Evolutionary conservation across 805 yeast species (phyloP).

Genomic region (Groenewaldozyma tartarivorans): DNA sequence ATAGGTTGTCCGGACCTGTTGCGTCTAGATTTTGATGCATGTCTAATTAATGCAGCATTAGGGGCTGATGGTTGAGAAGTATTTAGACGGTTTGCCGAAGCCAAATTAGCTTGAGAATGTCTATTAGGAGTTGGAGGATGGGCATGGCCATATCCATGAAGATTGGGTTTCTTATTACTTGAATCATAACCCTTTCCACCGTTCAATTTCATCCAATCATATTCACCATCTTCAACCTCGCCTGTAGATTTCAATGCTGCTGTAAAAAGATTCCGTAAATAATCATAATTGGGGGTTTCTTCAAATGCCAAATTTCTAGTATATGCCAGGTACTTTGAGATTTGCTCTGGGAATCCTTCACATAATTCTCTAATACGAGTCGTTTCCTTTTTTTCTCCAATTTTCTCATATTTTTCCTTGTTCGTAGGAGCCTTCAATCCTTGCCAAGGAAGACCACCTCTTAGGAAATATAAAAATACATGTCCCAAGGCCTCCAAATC

Average conservation of each 20-base stretch:
- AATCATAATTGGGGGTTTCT: constrained; percentile 90
- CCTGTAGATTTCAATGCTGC: constrained; percentile 67
- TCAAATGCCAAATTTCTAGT: constrained; percentile 88
- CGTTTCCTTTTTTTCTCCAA: constrained; percentile 90
- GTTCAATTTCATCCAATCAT: constrained; percentile 96
- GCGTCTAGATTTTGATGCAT: constrained; percentile 25
- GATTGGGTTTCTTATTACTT: constrained; percentile 76
- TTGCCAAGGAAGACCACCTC: constrained; percentile 98
- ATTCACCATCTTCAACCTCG: constrained; percentile 73
- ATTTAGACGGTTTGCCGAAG: constrained; percentile 30
- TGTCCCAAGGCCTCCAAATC: constrained; percentile 93
- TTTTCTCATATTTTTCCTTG: constrained; percentile 93
- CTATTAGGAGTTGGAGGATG: constrained; percentile 46
- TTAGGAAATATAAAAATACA: constrained; percentile 85
- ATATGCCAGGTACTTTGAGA: constrained; percentile 81
- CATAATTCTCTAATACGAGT: constrained; percentile 82
- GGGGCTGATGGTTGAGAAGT: constrained; percentile 30
- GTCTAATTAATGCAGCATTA: constrained; percentile 26
- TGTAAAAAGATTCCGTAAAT: constrained; percentile 66
- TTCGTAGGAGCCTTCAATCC: constrained; percentile 95
- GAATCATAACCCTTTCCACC: constrained; percentile 96
- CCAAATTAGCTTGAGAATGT: constrained; percentile 19
- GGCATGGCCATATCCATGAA: constrained; percentile 95
- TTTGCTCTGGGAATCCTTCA: constrained; percentile 82
- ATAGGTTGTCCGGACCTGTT: constrained; percentile 11